Base-by-base conservation (phyloP, 257 asterid species). In the Prunella vulgaris region DNA sequence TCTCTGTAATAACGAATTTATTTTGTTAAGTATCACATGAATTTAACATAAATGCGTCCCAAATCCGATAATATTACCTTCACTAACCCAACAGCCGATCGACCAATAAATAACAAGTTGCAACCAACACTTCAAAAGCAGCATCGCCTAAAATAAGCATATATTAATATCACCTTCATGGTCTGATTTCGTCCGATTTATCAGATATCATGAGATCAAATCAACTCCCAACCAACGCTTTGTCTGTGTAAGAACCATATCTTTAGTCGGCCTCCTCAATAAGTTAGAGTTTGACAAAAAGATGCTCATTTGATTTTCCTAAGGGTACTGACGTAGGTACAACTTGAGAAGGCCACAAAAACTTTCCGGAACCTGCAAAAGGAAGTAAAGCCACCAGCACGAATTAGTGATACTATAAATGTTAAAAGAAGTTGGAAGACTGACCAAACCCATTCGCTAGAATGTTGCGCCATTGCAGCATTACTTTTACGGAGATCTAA, bases 361-460 rank as follows among this genome's bases (percentile, higher is more conserved):
- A 90, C 83, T 86, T 93, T 93, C 57, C 95, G 84, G 32, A 79
- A 90, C 98, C 98, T 90, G 94, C 85, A 86, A 46, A 14, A 17
- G 18, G 49, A 35, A 54, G 12, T 6, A 35, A 35, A 5, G 40
- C 9, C 40, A 12, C 5, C 48, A 12, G 48, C 15, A 40, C 48
- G 15, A 10, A 40, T 10, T 40, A 40, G 15, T 40, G 15, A 37
- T 9, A 37, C 8, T 37, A 6, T 32, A 28, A 21, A 60, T 51
- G 66, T 24, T 22, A 17, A 24, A 32, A 35, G 48, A 61, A 59
- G 0, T 20, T 5, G 32, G 54, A 9, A 54, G 33, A 84, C 86
- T 9, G 74, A 92, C 98, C 98, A 92, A 79, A 89, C 86, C 96
- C 96, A 93, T 73, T 93, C 97, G 84, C 98, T 93, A 48, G 62